phyloP scores from a whole-genome alignment of 345 rosid species.

The Firmiana major region DNA sequence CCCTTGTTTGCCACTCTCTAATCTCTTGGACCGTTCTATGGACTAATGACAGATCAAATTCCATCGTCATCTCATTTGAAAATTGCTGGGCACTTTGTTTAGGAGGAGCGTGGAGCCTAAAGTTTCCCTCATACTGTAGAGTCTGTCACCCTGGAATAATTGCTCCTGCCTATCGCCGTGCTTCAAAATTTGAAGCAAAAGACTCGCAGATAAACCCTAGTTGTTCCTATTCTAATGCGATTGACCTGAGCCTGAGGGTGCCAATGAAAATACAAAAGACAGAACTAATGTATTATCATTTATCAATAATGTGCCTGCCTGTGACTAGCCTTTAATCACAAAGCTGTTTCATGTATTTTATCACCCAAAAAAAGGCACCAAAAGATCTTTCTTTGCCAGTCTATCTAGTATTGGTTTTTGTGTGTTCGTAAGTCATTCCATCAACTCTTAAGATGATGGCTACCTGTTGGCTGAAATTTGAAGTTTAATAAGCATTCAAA shows the following conservation, averaged over 20 bases:
- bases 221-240: neutral
- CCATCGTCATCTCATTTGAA: conserved; percentile 15
- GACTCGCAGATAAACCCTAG: neutral
- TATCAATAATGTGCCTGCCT: neutral
- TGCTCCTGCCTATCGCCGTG: neutral
- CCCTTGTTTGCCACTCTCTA: neutral
- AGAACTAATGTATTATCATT: neutral
- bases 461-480: neutral
- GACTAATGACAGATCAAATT: conserved; percentile 13
- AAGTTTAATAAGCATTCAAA: neutral
- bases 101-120: neutral
- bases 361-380: neutral
- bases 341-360: conserved; percentile 17
- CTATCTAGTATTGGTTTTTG: conserved; percentile 30
- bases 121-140: neutral
- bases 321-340: neutral
- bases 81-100: conserved; percentile 22
- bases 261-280: neutral
- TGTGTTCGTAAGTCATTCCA: conserved; percentile 28
- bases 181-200: neutral
- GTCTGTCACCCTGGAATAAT: conserved; percentile 13
- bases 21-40: neutral
- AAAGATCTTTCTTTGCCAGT: conserved; percentile 32
- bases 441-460: neutral
- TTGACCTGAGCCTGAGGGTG: neutral